Evolutionary conservation across 192 early-diverging fungal species (phyloP).

Genomic region (Rhizophagus clarus): DNA sequence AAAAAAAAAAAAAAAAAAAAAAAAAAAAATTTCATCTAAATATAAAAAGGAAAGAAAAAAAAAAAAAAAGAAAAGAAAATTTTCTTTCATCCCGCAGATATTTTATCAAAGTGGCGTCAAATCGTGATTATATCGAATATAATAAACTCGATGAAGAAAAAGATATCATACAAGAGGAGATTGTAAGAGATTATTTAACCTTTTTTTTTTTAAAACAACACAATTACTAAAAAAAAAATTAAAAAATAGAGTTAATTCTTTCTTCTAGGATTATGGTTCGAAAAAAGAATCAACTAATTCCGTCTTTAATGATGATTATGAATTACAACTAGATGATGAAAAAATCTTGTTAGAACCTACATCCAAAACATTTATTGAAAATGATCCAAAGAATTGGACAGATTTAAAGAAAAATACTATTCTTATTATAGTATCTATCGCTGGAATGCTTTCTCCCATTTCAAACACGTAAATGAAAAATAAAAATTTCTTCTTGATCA

Average conservation of each 20-base stretch:
- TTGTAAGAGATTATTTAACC: background rate
- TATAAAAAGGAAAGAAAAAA: background rate
- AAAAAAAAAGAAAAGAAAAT: background rate
- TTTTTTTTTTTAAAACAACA: background rate
- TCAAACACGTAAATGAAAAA: constrained; percentile 11
- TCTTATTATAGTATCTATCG: constrained; percentile 37
- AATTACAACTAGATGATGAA: background rate
- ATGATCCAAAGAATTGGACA: constrained; percentile 46
- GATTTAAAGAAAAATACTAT: constrained; percentile 37
- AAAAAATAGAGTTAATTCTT: too few relatives aligned
- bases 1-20: too few relatives aligned
- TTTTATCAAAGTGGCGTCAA: background rate
- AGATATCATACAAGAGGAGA: background rate
- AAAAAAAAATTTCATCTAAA: too few relatives aligned
- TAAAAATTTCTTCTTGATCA: background rate
- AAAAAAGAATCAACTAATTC: background rate
- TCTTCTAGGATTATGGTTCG: background rate
- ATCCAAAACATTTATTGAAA: background rate
- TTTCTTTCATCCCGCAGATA: background rate
- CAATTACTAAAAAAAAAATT: background rate
- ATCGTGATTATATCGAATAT: background rate
- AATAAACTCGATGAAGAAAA: background rate
- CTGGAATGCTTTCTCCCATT: constrained; percentile 38
- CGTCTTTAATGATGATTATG: background rate
- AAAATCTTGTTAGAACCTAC: too few relatives aligned